Evolutionary conservation across 108 stramenopile genomes (phyloP).

Genomic region (Discostella stelligeroides): DNA sequence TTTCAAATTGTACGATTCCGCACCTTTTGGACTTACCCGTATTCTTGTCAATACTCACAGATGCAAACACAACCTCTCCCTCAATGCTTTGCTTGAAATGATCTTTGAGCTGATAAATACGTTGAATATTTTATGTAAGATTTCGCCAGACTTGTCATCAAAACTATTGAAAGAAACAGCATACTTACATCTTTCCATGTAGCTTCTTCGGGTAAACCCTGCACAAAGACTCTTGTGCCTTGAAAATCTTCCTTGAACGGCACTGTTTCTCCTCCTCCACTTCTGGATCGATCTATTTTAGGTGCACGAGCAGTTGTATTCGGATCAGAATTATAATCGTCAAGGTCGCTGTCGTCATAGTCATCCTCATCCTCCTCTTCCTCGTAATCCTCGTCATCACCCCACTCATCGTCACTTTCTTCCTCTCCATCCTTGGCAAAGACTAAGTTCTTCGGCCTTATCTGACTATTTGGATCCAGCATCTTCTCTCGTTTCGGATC

Average conservation of each 20-base stretch:
- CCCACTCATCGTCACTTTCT: slow-evolving; percentile 17
- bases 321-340: slow-evolving; percentile 20
- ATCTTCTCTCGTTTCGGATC: not conserved
- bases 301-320: slow-evolving; percentile 13
- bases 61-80: slow-evolving; percentile 82
- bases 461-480: not conserved
- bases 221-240: slow-evolving; percentile 82
- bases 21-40: slow-evolving; percentile 76
- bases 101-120: slow-evolving; percentile 58
- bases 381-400: slow-evolving; percentile 18
- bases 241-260: slow-evolving; percentile 59
- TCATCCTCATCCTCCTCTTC: slow-evolving; percentile 21
- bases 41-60: slow-evolving; percentile 61
- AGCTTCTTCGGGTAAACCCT: slow-evolving; percentile 64
- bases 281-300: not conserved
- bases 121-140: not conserved
- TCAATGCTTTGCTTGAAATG: slow-evolving; percentile 54
- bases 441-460: slow-evolving; percentile 18
- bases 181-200: slow-evolving; percentile 78
- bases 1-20: slow-evolving; percentile 86
- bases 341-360: slow-evolving; percentile 18
- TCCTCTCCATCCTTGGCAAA: slow-evolving; percentile 23
- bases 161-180: not conserved
- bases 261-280: not conserved
- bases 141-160: not conserved